These are phyloP conservation scores for Evansstolkia leycettana DNA, from an alignment of 495 filamentous ascomycete species.

Conservation along the genomic window DNA sequence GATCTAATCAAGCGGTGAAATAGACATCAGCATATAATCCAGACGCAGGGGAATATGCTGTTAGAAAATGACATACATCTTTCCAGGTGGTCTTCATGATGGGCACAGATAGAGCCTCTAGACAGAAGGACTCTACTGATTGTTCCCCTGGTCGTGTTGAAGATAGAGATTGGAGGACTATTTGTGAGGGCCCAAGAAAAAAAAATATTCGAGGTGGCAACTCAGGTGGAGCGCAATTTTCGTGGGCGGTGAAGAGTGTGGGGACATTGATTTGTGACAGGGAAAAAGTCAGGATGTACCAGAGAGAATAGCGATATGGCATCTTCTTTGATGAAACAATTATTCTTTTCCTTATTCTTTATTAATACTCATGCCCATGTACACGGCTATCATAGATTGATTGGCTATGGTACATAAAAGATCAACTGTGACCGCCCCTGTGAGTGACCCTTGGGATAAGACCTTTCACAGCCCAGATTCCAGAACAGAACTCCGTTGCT, in stretches of 20 bases:
- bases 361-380: too few relatives aligned
- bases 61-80: slow-evolving; percentile 25
- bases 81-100: slow-evolving; percentile 66
- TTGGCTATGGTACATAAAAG: slow-evolving; percentile 14
- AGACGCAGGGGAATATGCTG: too few relatives aligned
- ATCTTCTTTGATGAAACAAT: too few relatives aligned
- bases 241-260: slow-evolving; percentile 7
- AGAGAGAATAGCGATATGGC: too few relatives aligned
- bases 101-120: slow-evolving; percentile 22
- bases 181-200: neutral
- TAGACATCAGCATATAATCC: neutral
- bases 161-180: slow-evolving; percentile 1
- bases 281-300: too few relatives aligned
- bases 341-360: too few relatives aligned
- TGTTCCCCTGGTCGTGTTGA: too few relatives aligned
- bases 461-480: slow-evolving; percentile 6
- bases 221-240: slow-evolving; percentile 5
- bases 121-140: slow-evolving; percentile 3
- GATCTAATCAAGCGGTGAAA: slow-evolving; percentile 42
- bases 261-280: slow-evolving; percentile 4
- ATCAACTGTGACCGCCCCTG: slow-evolving; percentile 9
- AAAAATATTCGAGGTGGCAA: neutral
- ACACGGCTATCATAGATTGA: slow-evolving; percentile 7
- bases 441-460: neutral
- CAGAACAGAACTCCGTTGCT: slow-evolving; percentile 20